Conservation (phyloP, 2,329 filamentous ascomycete species). For the Xylariales sp. region DNA sequence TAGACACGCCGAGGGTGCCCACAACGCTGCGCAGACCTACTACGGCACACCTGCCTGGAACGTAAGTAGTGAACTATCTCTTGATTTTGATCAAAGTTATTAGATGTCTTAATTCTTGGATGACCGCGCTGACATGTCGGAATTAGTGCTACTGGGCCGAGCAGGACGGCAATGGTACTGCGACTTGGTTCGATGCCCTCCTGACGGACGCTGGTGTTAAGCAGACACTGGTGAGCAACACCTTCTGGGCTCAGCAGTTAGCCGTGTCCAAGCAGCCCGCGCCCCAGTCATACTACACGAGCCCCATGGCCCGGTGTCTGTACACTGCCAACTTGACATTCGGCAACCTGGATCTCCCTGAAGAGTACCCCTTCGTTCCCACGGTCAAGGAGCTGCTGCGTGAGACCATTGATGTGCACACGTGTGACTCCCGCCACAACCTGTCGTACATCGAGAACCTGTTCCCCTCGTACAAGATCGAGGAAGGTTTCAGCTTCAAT, state of each 20-base stretch:
- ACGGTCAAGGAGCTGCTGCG: constrained; percentile 61
- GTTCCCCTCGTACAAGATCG: constrained; percentile 52
- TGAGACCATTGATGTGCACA: constrained; percentile 64
- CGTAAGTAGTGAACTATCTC: too few relatives aligned
- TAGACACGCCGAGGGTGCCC: constrained; percentile 65
- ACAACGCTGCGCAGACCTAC: constrained; percentile 59
- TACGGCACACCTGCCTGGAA: constrained; percentile 69
- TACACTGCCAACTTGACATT: constrained; percentile 62
- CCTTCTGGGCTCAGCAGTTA: constrained; percentile 55
- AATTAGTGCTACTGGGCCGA: constrained; percentile 67
- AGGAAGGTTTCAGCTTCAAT: constrained; percentile 56
- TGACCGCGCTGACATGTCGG: constrained; percentile 18
- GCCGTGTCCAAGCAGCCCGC: constrained; percentile 49
- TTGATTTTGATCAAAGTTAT: too few relatives aligned
- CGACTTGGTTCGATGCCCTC: constrained; percentile 58
- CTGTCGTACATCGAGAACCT: constrained; percentile 46
- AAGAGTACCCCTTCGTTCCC: constrained; percentile 47
- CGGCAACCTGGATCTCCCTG: constrained; percentile 45
- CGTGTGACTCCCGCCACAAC: constrained; percentile 59
- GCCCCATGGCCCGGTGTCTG: constrained; percentile 59
- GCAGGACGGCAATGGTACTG: constrained; percentile 59
- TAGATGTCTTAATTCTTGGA: constrained; percentile 2
- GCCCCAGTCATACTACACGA: constrained; percentile 62
- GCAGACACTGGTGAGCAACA: constrained; percentile 54
- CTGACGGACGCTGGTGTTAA: constrained; percentile 52